Evolutionary conservation across 2,329 filamentous ascomycete species (phyloP), one percentile per base, ranked within the genome.

Genomic region (Epichloe gansuensis): DNA sequence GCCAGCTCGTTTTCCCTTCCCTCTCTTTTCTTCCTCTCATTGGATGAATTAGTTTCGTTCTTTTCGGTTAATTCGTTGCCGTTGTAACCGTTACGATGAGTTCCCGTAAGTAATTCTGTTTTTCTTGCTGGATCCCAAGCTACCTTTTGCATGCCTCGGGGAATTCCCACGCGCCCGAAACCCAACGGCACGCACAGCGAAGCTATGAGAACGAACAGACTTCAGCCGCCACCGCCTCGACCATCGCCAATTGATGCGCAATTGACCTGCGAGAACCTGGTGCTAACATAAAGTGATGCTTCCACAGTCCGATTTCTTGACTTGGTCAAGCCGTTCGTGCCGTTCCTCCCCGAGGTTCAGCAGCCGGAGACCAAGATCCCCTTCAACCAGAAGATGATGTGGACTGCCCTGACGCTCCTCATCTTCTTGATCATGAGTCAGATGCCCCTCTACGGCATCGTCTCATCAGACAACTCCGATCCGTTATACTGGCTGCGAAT

Each of bases 351-450:
- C 69, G 93, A 98, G 86, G 93, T 98, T 75, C 87, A 91, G 77
- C 86, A 94, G 68, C 93, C 93, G 63, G 93, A 98, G 77, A 95
- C 91, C 72, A 97, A 96, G 80, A 86, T 95, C 55, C 89, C 91
- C 62, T 98, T 98, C 85, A 94, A 97, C 80, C 93, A 97, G 75
- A 91, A 91, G 80, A 76, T 93, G 77, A 91, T 91, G 88, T 93
- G 88, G 88, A 93, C 88, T 60, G 88, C 86, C 70, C 83, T 91
- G 70, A 97, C 93, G 60, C 82, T 98, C 64, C 78, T 98, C 72
- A 94, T 97, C 76, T 98, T 98, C 83, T 77, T 98, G 80, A 90
- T 98, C 74, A 98, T 98, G 93, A 96, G 90, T 77, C 93, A 96
- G 77, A 97, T 98, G 93, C 91, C 93, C 60, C 77, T 93, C 58